Base-by-base conservation (phyloP, 2,329 filamentous ascomycete genomes). In the Neofusicoccum laricinum region DNA sequence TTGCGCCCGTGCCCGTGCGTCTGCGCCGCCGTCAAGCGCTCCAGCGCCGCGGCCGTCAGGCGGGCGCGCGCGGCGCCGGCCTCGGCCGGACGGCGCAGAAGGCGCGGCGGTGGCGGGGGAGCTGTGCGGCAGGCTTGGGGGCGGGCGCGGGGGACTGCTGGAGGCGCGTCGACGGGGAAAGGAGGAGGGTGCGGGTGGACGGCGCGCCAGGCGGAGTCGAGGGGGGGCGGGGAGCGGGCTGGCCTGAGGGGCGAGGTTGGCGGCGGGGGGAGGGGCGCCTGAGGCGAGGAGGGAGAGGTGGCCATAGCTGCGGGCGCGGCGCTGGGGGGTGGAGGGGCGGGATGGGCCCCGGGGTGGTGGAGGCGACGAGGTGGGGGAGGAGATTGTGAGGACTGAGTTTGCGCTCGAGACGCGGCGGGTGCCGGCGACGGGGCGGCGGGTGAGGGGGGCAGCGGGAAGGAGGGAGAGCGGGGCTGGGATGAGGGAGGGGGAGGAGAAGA, bases 131-230 rank as follows among this genome's bases (percentile, higher is more conserved):
- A 25, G 2, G 25, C 25, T 25, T 4, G 40, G 40, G 40, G 12
- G 12, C 40, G 12, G 40, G 40, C 14, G 40, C 14, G 40, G 12
- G 40, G 40, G 40, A 17, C 5, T n/a, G n/a, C 5, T 43, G 40
- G 6, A n/a, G 40, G 32, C 12, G 55, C 15, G 34, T 8, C 8
- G 38, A 32, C n/a, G 40, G 55, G 19, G 41, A 40, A 11, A 15
- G 21, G 40, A 5, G 69, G 67, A 5, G 67, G 63, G 3, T 68
- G 57, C 3, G 75, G 75, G 49, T 75, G 72, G 2, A 75, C 64
- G 4, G 74, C 75, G 4, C 71, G 70, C 71, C 71, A 75, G 36
- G 71, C 68, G 2, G 74, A 76, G 21, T 71, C 69, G n/a, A 73
- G 69, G 58, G 71, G 72, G 43, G 71, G 69, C 1, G 70, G 69